Conservation (phyloP, 257 asterid genomes). For the Fraxinus excelsior region DNA sequence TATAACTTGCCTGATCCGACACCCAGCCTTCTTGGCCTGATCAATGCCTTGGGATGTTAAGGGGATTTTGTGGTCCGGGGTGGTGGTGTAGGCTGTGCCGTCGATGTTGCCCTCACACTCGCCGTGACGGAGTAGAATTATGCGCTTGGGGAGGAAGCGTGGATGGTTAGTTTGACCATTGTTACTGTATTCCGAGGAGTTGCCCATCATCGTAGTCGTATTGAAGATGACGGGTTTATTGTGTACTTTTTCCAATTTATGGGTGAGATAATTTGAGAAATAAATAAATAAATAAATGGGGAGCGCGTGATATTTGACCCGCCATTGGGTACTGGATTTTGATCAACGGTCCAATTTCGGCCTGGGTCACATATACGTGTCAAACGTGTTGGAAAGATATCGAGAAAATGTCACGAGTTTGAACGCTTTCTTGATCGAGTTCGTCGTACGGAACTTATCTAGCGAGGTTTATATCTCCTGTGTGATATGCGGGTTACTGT, state of each 20-base stretch:
- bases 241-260: background rate
- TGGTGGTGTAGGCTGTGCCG: constrained; percentile 60
- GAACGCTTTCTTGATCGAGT: no score
- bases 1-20: constrained; percentile 50
- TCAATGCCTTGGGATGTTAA: constrained; percentile 59
- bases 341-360: no score
- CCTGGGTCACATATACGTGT: no score
- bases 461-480: no score
- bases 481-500: no score
- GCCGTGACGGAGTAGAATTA: constrained; percentile 89
- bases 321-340: no score
- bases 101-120: constrained; percentile 85
- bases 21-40: constrained; percentile 68
- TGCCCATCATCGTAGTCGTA: background rate
- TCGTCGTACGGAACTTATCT: no score
- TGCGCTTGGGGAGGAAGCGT: constrained; percentile 68
- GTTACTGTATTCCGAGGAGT: background rate
- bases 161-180: constrained; percentile 12
- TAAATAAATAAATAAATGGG: background rate
- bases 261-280: background rate
- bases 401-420: no score
- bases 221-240: background rate
- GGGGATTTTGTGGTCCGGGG: constrained; percentile 82
- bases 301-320: no score
- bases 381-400: no score